These are phyloP conservation scores for Sedum album DNA, from an alignment of 164 flowering plant genomes.

Conservation along the genomic window DNA sequence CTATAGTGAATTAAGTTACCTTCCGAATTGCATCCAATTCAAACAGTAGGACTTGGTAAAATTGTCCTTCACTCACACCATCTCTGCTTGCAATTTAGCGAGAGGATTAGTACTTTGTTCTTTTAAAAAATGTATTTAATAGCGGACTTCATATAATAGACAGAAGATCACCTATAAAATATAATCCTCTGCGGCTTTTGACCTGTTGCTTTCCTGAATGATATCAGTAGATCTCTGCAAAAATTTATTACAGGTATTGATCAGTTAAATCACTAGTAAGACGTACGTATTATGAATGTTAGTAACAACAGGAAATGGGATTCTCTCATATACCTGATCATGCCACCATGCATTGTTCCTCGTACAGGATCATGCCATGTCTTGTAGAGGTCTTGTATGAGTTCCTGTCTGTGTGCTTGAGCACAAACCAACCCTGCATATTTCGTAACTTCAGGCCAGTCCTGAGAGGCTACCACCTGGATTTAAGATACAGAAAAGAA, in stretches of 20 bases:
- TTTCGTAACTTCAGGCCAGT: conserved; percentile 71
- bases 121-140: neutral
- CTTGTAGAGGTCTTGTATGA: conserved; percentile 61
- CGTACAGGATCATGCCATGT: conserved; percentile 73
- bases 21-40: conserved; percentile 83
- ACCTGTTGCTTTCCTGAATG: conserved; percentile 65
- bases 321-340: conserved; percentile 38
- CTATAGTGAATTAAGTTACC: too few relatives aligned
- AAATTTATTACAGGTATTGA: neutral
- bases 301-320: neutral
- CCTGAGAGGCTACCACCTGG: conserved; percentile 71
- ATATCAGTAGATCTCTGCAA: conserved; percentile 51
- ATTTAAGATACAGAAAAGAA: conserved; percentile 18
- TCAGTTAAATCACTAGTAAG: neutral
- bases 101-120: neutral
- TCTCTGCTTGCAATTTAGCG: conserved; percentile 39
- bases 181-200: conserved; percentile 61
- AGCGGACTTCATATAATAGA: neutral
- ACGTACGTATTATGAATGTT: neutral
- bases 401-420: conserved; percentile 67
- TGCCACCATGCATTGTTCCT: conserved; percentile 62
- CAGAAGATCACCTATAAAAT: conserved; percentile 45
- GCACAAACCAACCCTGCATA: conserved; percentile 67
- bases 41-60: conserved; percentile 71
- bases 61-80: conserved; percentile 96